Base-by-base conservation (phyloP, 1,284 basidiomycete species). In the Phellopilus nigrolimitatus region DNA sequence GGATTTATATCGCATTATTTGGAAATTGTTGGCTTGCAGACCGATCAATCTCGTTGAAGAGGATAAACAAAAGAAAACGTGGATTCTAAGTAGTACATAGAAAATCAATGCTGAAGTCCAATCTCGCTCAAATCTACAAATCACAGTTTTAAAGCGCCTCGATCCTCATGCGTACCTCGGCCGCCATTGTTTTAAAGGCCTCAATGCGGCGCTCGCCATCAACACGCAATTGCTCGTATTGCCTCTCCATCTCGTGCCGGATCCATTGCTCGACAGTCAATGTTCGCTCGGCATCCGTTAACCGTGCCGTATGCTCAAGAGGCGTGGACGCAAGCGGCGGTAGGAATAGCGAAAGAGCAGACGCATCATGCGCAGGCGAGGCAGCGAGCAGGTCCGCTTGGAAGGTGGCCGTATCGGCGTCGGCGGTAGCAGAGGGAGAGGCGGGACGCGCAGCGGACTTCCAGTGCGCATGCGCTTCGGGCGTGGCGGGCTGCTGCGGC, bases 241-340 rank as follows among this genome's bases (percentile, higher is more conserved):
- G 76, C 31, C 77, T 62, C 53, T 72, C 71, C 61, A 85, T 84
- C 65, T 89, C 84, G 57, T 80, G 77, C 47, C 80, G 71, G 55
- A 88, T 81, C 79, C 83, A 89, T 60, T 89, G 78, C 59, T 89
- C 86, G 31, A 89, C 77, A 0, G 84, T 83, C 82, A 89, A 80
- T 25, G 71, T 64, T 49, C 81, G 68, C 61, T 89, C 85, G n/a
- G 76, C 74, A 27, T 80, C 79, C 13, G 76, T 78, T 28, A 89
- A 67, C 15, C 61, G 62, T 9, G 46, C 17, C 12, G 49, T 25
- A 17, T 43, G 27, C 13, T 17, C 22, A 13, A 47, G 24, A 2
- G 54, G 51, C n/a, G 38, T 9, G 28, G 22, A 24, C 15, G 57
- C 45, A 10, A 56, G 52, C n/a, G 43, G 47, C 22, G 54, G 49